These are phyloP conservation scores for Candida sanyaensis DNA, from an alignment of 1,139 yeast genomes.

Conservation along the genomic window DNA sequence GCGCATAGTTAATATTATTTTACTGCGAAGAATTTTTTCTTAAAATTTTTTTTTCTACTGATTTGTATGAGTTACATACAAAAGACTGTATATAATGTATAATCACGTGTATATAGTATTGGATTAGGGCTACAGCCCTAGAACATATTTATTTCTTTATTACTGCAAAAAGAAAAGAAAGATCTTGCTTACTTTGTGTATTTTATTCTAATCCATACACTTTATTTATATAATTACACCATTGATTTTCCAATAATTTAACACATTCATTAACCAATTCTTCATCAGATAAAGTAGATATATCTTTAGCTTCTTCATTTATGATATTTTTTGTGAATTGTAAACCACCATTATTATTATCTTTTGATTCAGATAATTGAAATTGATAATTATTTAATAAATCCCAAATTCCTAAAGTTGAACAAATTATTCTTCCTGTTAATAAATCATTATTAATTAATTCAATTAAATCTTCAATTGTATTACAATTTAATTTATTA, in stretches of 20 bases:
- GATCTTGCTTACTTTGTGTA: too few species aligned
- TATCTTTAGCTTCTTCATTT: background rate
- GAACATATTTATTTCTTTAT: background rate
- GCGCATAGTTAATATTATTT: too few species aligned
- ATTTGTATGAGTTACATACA: too few species aligned
- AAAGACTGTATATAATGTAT: too few species aligned
- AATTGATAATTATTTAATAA: constrained; percentile 23
- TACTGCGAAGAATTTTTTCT: too few species aligned
- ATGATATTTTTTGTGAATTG: background rate
- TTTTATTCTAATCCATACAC: constrained; percentile 27
- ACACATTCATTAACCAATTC: constrained; percentile 8
- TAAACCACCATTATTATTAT: background rate
- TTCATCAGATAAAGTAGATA: constrained; percentile 6
- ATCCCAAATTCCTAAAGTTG: constrained; percentile 37
- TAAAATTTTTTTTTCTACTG: background rate
- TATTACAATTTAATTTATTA: constrained; percentile 7
- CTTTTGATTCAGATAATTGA: constrained; percentile 12
- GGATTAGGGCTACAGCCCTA: constrained; percentile 14
- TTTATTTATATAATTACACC: constrained; percentile 23
- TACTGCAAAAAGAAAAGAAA: background rate
- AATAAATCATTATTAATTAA: constrained; percentile 22
- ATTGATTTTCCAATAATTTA: constrained; percentile 14
- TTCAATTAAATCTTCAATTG: constrained; percentile 15
- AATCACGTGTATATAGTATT: background rate
- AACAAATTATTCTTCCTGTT: constrained; percentile 31